Conservation (phyloP, 257 asterid genomes). For the Solanum gandarillasii region DNA sequence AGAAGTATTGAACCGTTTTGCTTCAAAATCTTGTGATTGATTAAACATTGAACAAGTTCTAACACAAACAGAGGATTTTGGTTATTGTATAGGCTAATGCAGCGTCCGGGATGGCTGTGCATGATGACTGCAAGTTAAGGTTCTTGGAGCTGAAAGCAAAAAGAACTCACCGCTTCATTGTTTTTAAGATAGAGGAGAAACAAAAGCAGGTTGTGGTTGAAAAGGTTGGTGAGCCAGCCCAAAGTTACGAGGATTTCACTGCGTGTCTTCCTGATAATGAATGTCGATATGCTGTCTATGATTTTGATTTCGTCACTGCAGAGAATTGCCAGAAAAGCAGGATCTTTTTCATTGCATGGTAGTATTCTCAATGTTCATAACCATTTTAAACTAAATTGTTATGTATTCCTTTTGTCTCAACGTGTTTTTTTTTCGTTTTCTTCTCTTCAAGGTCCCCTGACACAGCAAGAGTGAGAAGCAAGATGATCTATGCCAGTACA, state of each 20-base stretch:
- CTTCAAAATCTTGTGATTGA: not conserved
- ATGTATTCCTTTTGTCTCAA: not conserved
- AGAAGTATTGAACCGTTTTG: not conserved
- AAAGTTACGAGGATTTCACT: constrained; percentile 40
- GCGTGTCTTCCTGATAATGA: constrained; percentile 49
- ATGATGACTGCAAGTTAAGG: constrained; percentile 51
- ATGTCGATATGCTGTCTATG: constrained; percentile 51
- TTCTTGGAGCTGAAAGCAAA: constrained; percentile 54
- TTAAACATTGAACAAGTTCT: not conserved
- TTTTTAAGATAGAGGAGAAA: constrained; percentile 53
- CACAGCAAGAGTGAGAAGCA: constrained; percentile 48
- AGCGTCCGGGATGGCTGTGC: constrained; percentile 55
- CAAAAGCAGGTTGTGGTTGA: constrained; percentile 46
- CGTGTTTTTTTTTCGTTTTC: not conserved
- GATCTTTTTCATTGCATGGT: constrained; percentile 65
- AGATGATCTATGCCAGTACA: constrained; percentile 56
- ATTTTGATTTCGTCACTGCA: constrained; percentile 48
- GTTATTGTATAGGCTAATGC: constrained; percentile 34
- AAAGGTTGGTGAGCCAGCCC: constrained; percentile 41
- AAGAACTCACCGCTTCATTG: constrained; percentile 40
- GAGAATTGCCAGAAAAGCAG: constrained; percentile 57
- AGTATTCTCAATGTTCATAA: not conserved
- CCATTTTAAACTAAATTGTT: not conserved
- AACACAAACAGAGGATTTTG: not conserved
- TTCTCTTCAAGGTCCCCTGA: constrained; percentile 43